Evolutionary conservation across 2,329 filamentous ascomycete genomes (phyloP), one percentile per base, ranked within the genome.

Genomic region (Pseudopithomyces maydicus): DNA sequence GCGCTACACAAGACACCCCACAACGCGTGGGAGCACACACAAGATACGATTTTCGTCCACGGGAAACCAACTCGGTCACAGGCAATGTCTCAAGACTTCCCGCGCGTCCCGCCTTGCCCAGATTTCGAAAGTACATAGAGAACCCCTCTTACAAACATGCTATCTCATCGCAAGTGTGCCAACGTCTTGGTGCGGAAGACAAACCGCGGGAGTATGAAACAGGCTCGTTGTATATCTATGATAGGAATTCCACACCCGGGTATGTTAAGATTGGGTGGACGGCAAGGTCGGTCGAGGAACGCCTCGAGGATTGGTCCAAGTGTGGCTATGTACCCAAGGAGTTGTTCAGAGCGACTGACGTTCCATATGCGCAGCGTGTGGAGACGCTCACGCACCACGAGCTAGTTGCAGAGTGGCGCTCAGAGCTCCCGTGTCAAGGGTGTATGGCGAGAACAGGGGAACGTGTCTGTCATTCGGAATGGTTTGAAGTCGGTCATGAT

Each of bases 211-310:
- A 57, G 35, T 42, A 39, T 26, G 48, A 55, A 19, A 48, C 47
- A 14, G 56, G 56, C 17, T 58, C 42, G n/a, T 33, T 58, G 4
- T 58, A 58, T 41, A 55, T 58, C 43, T 58, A 43, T 29, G 38
- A 50, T 39, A 46, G 56, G 6, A 48, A 23, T 14, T 43, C 41
- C 6, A 52, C 56, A 23, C 52, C 56, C 7, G 56, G 56, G 14
- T 38, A 55, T 43, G 56, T 58, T 8, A 58, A 58, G 22, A 58
- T 58, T 17, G 56, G 56, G n/a, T 58, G 56, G 56, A 58, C 56
- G 8, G 47, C 56, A 23, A 12, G 7, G 8, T 48, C 33, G 20
- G 56, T 58, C 22, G 32, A 47, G n/a, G 22, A 45, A 20, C 56
- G 56, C 42, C 48, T 58, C 4, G 17, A 43, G 26, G 33, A 17